Evolutionary conservation across 148 eudicot genomes (phyloP), one percentile per base, ranked within the genome.

Genomic region (Dianthus caryophyllus): DNA sequence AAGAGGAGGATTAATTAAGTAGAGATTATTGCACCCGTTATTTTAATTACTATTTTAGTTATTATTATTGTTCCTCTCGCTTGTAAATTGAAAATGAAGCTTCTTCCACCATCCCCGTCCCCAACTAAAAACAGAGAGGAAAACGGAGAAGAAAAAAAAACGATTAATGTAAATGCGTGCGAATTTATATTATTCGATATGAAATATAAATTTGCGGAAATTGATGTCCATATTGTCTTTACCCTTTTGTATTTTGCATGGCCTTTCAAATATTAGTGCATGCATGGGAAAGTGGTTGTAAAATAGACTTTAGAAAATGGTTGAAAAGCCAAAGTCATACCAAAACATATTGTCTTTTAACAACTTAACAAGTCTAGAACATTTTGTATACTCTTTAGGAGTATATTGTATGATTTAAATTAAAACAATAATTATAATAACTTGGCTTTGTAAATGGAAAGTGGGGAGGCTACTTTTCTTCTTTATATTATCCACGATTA

Each of bases 31-130:
- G 24, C 39, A 15, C 16, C 17, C 26, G 7, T 48, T 38, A 51
- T 44, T 53, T 33, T 44, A 31, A 43, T 61, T 62, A 22, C n/a
- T n/a, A n/a, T n/a, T n/a, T n/a, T n/a, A n/a, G n/a, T n/a, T n/a
- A n/a, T n/a, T n/a, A n/a, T n/a, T n/a, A n/a, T 30, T 51, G 43
- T 61, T 53, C 22, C 2, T 54, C 25, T 17, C n/a, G 3, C 74
- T 39, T 75, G 79, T 76, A 76, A 75, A 76, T n/a, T 76, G 65
- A 57, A 69, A 43, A 75, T 53, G 65, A 57, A 73, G 71, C 66
- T 73, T 73, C 76, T 54, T 29, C 24, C 49, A 29, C 69, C 22
- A 43, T 30, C 26, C 43, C 21, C 43, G 3, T 27, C 20, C 51
- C 60, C 22, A 33, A 13, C 56, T n/a, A n/a, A 2, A 69, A 47